Percentiles rank a stretch among this genome's conserved stretches.
Evolutionary conservation across 371 early-diverging fungal genomes (phyloP).

Genomic region (Lichtheimia ramosa): DNA sequence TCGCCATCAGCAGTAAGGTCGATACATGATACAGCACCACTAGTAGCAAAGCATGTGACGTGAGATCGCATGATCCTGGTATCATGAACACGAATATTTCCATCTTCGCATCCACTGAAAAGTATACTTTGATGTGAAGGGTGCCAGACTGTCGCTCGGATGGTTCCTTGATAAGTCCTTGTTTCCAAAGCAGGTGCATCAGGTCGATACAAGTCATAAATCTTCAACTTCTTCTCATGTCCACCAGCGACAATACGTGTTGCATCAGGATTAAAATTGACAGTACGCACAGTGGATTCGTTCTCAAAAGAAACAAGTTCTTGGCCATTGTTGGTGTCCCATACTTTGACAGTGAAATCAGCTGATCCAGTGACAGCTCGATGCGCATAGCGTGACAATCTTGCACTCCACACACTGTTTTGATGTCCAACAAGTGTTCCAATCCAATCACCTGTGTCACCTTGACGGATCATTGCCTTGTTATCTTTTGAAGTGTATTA

Average conservation of each 20-base stretch:
- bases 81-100: constrained; percentile 71
- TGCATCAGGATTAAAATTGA: constrained; percentile 72
- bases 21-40: constrained; percentile 67
- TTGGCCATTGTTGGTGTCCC: constrained; percentile 79
- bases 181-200: constrained; percentile 52
- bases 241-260: constrained; percentile 79
- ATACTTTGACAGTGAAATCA: constrained; percentile 88
- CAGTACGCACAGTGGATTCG: constrained; percentile 80
- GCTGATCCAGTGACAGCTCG: constrained; percentile 86
- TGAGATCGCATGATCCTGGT: constrained; percentile 59
- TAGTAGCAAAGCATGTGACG: constrained; percentile 59
- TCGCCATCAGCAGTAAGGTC: constrained; percentile 69
- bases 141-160: constrained; percentile 76
- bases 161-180: constrained; percentile 62
- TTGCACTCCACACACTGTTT: constrained; percentile 90
- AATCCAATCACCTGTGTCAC: constrained; percentile 89
- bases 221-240: constrained; percentile 72
- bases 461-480: constrained; percentile 84
- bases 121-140: constrained; percentile 50
- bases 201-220: constrained; percentile 76
- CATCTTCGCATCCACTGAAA: constrained; percentile 66
- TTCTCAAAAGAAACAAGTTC: constrained; percentile 71
- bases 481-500: constrained; percentile 56
- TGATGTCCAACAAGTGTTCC: constrained; percentile 88
- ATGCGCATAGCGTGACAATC: constrained; percentile 69